A percentile compares a stretch with the other conserved stretches of the same genome.
phyloP scores from a whole-genome alignment of 2,329 filamentous ascomycete genomes.

The Ceratocystiopsis sp. region DNA sequence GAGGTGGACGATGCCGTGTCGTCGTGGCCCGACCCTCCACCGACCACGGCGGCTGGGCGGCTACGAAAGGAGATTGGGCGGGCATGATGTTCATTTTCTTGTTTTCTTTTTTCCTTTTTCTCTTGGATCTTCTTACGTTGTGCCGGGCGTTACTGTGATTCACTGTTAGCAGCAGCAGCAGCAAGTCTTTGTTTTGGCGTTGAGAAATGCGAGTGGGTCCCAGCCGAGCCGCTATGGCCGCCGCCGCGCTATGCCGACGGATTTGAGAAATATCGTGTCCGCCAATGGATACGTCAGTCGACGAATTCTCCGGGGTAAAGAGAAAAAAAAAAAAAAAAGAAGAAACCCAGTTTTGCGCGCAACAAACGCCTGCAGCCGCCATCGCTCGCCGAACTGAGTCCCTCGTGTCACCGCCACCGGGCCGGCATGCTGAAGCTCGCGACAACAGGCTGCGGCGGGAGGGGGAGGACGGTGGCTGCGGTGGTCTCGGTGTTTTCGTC shows the following conservation, averaged over 20 bases:
- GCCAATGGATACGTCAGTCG: too few species aligned
- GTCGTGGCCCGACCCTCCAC: constrained; percentile 59
- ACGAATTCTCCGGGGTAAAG: too few species aligned
- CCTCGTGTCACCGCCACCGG: not conserved
- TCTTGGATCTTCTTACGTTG: not conserved
- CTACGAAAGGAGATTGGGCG: constrained; percentile 16
- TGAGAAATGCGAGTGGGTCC: too few species aligned
- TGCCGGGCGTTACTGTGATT: not conserved
- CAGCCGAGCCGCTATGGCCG: too few species aligned
- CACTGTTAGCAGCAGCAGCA: too few species aligned
- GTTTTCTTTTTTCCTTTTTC: not conserved
- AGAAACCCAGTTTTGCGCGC: not conserved
- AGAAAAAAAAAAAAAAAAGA: too few species aligned
- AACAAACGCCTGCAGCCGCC: not conserved
- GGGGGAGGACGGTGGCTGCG: not conserved
- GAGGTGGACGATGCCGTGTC: constrained; percentile 81
- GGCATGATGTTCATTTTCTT: not conserved
- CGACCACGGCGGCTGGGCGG: constrained; percentile 15
- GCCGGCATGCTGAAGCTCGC: constrained; percentile 6
- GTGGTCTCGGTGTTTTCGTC: not conserved
- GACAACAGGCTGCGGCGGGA: constrained; percentile 4
- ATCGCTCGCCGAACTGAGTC: not conserved
- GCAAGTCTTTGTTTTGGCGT: too few species aligned
- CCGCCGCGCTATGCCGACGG: too few species aligned
- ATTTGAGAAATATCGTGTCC: too few species aligned